These are phyloP conservation scores for Serendipita sp. DNA, from an alignment of 768 basidiomycete species.

Conservation along the genomic window DNA sequence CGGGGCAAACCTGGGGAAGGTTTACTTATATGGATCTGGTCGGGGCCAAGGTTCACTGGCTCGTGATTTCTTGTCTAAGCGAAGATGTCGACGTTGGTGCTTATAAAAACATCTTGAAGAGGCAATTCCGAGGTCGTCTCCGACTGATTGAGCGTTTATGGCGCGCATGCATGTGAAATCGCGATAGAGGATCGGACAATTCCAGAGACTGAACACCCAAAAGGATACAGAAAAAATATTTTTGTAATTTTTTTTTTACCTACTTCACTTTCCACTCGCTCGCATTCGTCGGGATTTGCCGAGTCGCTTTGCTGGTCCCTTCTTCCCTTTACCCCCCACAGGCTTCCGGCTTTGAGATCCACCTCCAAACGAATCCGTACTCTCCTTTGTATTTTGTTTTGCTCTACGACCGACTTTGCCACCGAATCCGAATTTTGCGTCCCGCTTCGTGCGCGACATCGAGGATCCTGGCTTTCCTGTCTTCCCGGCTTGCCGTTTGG, in stretches of 20 bases:
- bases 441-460: conserved; percentile 45
- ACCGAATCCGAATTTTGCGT: conserved; percentile 72
- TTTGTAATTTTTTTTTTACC: not conserved
- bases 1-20: too few relatives aligned
- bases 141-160: too few relatives aligned
- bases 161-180: too few relatives aligned
- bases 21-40: too few relatives aligned
- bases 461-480: conserved; percentile 20
- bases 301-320: conserved; percentile 10
- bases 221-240: not conserved
- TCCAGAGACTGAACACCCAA: too few relatives aligned
- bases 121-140: too few relatives aligned
- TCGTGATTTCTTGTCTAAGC: too few relatives aligned
- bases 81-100: too few relatives aligned
- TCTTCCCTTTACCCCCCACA: conserved; percentile 21
- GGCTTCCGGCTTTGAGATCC: conserved; percentile 15
- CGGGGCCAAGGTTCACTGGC: too few relatives aligned
- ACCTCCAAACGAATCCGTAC: conserved; percentile 57
- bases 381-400: conserved; percentile 70
- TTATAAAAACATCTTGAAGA: too few relatives aligned
- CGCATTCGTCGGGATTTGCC: conserved; percentile 15
- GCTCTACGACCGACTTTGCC: conserved; percentile 42
- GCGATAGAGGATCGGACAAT: too few relatives aligned
- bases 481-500: conserved; percentile 28
- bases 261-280: conserved; percentile 4